Base-by-base conservation (phyloP, 306 rosid genomes). In the Quercus parvula region DNA sequence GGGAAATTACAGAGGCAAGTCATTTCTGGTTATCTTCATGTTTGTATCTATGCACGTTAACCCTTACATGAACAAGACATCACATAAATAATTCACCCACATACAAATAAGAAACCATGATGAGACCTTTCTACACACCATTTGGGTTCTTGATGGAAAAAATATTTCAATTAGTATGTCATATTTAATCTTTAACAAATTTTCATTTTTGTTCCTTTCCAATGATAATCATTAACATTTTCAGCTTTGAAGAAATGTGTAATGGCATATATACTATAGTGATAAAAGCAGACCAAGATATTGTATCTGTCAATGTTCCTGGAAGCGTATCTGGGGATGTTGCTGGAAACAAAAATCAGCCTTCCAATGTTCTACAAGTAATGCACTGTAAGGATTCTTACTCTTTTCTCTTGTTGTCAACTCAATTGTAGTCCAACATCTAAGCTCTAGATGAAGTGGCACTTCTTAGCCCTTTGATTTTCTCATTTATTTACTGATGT, bases 301-400 rank as follows among this genome's bases (percentile, higher is more conserved):
- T 84, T 24, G 79, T 94, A 70, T 88, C 83, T 54, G 83, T 92
- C 79, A 78, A 78, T 59, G 90, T 94, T 76, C 98, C 97, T 1
- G 95, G 81, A 84, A 94, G 90, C 30, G 81, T 81, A 73, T 87
- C 97, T 3, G 71, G 13, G 4, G 98, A 94, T 81, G 87, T 92
- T 81, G 87, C 97, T 54, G 98, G 97, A 80, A 94, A 94, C 86
- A 84, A 78, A 86, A 94, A 94, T 84, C 85, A 88, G 31, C 89
- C 94, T 75, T 94, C 98, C 78, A 91, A 92, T 88, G 89, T 89
- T 87, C 92, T 94, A 74, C 87, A 81, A 88, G 92, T 94, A 88
- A 87, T 87, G 88, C 97, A 88, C 80, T 91, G 98, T 94, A 92
- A 94, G 41, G 90, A 68, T 66, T 76, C 56, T 73, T 66, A 33